A percentile compares a stretch with the other conserved stretches of the same genome.
These are phyloP conservation scores for Phoma sp. DNA, from an alignment of 2,329 filamentous ascomycete species.

Conservation along the genomic window DNA sequence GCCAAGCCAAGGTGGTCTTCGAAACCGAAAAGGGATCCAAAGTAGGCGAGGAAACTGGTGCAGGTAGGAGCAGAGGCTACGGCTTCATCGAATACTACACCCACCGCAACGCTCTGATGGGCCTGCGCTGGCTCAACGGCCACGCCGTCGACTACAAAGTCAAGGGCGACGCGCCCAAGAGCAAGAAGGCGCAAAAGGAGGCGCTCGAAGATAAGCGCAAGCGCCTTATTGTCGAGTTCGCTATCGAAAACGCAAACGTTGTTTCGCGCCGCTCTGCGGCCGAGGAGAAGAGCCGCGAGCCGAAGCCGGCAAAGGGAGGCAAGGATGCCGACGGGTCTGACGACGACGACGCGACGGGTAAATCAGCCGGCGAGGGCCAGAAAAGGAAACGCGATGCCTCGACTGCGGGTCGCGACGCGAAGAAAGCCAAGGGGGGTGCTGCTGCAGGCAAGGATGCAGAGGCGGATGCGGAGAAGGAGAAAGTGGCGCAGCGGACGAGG, in stretches of 20 bases:
- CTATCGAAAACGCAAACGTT: conserved; percentile 97
- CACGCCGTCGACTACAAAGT: conserved; percentile 63
- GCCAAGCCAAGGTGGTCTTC: conserved; percentile 93
- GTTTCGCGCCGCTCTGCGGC: conserved; percentile 76
- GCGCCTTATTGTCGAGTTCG: conserved; percentile 92
- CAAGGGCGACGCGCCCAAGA: conserved; percentile 53
- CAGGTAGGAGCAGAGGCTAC: conserved; percentile 86
- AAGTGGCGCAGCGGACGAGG: conserved; percentile 68
- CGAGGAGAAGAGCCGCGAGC: conserved; percentile 62
- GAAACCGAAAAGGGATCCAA: conserved; percentile 87
- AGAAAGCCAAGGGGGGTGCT: conserved; percentile 14
- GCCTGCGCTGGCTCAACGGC: conserved; percentile 90
- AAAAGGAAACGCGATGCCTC: conserved; percentile 49
- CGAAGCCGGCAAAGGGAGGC: conserved; percentile 37
- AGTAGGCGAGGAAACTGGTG: conserved; percentile 75
- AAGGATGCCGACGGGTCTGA: conserved; percentile 17
- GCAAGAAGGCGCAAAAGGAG: conserved; percentile 48
- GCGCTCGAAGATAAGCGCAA: conserved; percentile 77
- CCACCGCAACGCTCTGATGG: conserved; percentile 94
- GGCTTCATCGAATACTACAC: conserved; percentile 97
- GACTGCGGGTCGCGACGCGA: conserved; percentile 10
- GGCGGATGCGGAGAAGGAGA: conserved; percentile 49
- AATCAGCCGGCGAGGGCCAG: conserved; percentile 31
- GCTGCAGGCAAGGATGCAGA: conserved; percentile 1
- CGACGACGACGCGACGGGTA: conserved; percentile 12